These are phyloP conservation scores for Diophrys appendiculata DNA, from an alignment of 73 alveolate genomes.

Conservation along the genomic window DNA sequence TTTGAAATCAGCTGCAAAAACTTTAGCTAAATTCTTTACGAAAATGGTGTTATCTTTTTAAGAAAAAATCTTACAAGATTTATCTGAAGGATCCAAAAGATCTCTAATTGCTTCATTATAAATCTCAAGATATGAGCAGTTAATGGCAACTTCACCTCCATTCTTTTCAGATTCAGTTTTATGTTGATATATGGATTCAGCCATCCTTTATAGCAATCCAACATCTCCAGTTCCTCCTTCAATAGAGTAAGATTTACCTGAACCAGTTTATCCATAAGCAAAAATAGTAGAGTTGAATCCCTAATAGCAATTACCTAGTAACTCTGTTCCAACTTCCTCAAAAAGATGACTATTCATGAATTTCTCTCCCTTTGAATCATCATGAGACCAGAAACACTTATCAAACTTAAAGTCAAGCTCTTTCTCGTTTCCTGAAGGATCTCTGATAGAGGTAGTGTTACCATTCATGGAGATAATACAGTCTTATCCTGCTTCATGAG, in stretches of 20 bases:
- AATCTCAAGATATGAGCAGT: constrained; percentile 48
- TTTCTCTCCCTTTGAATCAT: constrained; percentile 15
- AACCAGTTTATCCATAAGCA: constrained; percentile 71
- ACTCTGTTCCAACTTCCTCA: constrained; percentile 7
- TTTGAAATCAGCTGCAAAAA: constrained; percentile 5
- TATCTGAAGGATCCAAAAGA: constrained; percentile 16
- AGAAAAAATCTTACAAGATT: constrained; percentile 7
- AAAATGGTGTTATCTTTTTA: constrained; percentile 1
- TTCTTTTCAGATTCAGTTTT: constrained; percentile 7
- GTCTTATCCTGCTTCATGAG: constrained; percentile 14
- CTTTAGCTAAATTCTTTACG: constrained; percentile 6
- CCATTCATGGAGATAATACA: constrained; percentile 15
- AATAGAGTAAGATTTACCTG: constrained; percentile 67
- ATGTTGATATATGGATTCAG: constrained; percentile 13
- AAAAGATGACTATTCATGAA: constrained; percentile 14
- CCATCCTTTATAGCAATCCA: constrained; percentile 23
- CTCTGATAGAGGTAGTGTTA: neutral
- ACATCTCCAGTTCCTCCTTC: constrained; percentile 23
- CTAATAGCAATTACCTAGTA: constrained; percentile 15
- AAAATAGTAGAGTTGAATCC: constrained; percentile 63
- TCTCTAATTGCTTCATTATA: constrained; percentile 61
- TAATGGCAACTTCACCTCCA: neutral
- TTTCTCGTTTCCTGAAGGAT: constrained; percentile 11
- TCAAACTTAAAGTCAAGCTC: constrained; percentile 11
- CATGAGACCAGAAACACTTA: constrained; percentile 37